A percentile compares a stretch with the other conserved stretches of the same genome.
phyloP scores from a whole-genome alignment of 2,329 filamentous ascomycete genomes.

The Biscogniauxia mediterranea region DNA sequence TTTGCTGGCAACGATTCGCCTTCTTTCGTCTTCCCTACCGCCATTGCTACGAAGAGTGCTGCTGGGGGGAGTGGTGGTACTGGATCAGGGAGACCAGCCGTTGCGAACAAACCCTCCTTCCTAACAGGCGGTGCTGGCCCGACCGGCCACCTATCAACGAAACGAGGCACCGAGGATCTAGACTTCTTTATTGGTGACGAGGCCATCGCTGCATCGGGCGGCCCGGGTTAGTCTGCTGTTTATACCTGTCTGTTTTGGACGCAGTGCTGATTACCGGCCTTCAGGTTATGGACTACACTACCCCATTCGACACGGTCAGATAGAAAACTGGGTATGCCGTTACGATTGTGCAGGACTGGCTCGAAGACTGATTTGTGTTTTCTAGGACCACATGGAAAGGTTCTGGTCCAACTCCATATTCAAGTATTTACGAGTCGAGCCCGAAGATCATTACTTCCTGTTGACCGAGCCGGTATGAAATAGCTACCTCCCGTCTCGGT shows the following conservation, averaged over 20 bases:
- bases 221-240: slow-evolving; percentile 62
- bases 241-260: neutral
- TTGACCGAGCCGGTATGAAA: slow-evolving; percentile 85
- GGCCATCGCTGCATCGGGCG: slow-evolving; percentile 77
- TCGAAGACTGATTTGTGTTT: slow-evolving; percentile 19
- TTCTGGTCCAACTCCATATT: slow-evolving; percentile 99
- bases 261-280: slow-evolving; percentile 14
- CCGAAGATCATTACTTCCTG: slow-evolving; percentile 97
- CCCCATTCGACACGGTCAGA: slow-evolving; percentile 94
- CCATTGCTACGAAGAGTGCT: slow-evolving; percentile 90
- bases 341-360: neutral
- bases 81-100: slow-evolving; percentile 83
- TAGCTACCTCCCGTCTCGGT: neutral
- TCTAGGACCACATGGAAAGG: slow-evolving; percentile 94
- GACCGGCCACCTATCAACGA: slow-evolving; percentile 77
- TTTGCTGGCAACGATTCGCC: slow-evolving; percentile 99
- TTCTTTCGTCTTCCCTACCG: slow-evolving; percentile 98
- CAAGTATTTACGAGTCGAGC: slow-evolving; percentile 97
- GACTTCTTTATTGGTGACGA: slow-evolving; percentile 99
- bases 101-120: slow-evolving; percentile 94
- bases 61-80: slow-evolving; percentile 69
- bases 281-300: slow-evolving; percentile 93
- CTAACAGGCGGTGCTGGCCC: slow-evolving; percentile 86
- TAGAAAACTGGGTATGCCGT: slow-evolving; percentile 86
- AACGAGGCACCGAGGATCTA: slow-evolving; percentile 94